phyloP scores from a whole-genome alignment of 495 filamentous ascomycete genomes.

The Trichoderma virens region DNA sequence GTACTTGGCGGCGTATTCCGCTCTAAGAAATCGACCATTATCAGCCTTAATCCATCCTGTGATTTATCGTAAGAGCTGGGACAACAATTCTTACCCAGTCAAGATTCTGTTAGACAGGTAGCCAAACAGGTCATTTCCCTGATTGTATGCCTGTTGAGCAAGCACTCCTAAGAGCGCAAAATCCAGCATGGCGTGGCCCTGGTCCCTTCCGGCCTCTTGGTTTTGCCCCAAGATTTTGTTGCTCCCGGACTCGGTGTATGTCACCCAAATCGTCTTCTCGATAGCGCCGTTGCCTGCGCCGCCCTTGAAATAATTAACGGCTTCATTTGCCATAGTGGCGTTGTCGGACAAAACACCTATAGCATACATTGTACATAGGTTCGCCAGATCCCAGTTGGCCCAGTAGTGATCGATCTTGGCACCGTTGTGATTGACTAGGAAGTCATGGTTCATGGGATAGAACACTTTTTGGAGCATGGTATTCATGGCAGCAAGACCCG shows the following conservation, averaged over 20 bases:
- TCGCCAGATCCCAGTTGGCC: slow-evolving; percentile 42
- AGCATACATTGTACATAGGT: slow-evolving; percentile 30
- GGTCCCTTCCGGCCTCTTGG: slow-evolving; percentile 39
- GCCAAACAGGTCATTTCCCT: slow-evolving; percentile 34
- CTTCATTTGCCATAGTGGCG: slow-evolving; percentile 29
- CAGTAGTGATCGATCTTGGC: slow-evolving; percentile 32
- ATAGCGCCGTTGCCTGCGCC: slow-evolving; percentile 32
- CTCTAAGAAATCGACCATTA: slow-evolving; percentile 20
- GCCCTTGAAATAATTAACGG: slow-evolving; percentile 28
- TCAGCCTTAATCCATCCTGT: slow-evolving; percentile 9
- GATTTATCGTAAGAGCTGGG: neutral
- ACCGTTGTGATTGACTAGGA: slow-evolving; percentile 26
- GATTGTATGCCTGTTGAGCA: slow-evolving; percentile 35
- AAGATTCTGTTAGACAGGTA: slow-evolving; percentile 29
- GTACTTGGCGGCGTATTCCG: slow-evolving; percentile 37
- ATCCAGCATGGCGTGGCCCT: slow-evolving; percentile 34
- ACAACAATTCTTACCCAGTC: slow-evolving; percentile 20
- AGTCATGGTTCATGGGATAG: slow-evolving; percentile 28
- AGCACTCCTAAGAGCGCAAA: slow-evolving; percentile 31
- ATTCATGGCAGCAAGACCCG: slow-evolving; percentile 18
- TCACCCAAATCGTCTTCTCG: slow-evolving; percentile 23
- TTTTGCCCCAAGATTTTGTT: slow-evolving; percentile 27
- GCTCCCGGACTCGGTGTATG: slow-evolving; percentile 17
- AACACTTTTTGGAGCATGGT: slow-evolving; percentile 30
- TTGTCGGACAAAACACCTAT: slow-evolving; percentile 38